phyloP scores from a whole-genome alignment of 2,329 filamentous ascomycete species.

The Truncatella angustata region DNA sequence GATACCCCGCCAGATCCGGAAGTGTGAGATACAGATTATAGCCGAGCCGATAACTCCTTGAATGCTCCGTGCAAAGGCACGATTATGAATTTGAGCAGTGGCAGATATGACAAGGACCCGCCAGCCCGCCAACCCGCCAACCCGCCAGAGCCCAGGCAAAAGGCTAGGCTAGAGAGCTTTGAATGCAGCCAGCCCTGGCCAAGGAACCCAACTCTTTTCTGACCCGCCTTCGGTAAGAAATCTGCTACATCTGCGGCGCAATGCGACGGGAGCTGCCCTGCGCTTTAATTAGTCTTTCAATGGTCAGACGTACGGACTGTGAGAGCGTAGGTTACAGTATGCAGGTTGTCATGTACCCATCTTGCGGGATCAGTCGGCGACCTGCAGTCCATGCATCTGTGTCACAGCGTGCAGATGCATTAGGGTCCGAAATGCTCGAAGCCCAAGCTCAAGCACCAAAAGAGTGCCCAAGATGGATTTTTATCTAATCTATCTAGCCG shows the following conservation, averaged over 20 bases:
- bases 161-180: not conserved
- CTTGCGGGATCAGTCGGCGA: not conserved
- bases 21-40: too few relatives aligned
- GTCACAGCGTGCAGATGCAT: not conserved
- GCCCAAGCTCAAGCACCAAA: not conserved
- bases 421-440: not conserved
- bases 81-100: too few relatives aligned
- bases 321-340: too few relatives aligned
- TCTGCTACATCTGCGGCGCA: not conserved
- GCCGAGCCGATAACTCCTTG: too few relatives aligned
- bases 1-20: not conserved
- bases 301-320: too few relatives aligned
- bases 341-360: not conserved
- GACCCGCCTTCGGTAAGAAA: not conserved
- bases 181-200: not conserved
- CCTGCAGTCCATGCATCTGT: not conserved
- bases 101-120: too few relatives aligned
- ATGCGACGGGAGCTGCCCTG: too few relatives aligned
- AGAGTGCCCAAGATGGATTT: not conserved
- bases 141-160: constrained; percentile 3
- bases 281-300: too few relatives aligned
- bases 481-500: not conserved
- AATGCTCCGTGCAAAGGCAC: too few relatives aligned
- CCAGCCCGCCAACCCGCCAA: too few relatives aligned
- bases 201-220: not conserved